A percentile compares a stretch with the other conserved stretches of the same genome.
These are phyloP conservation scores for Orbilia brochopaga DNA, from an alignment of 2,329 filamentous ascomycete species.

Conservation along the genomic window DNA sequence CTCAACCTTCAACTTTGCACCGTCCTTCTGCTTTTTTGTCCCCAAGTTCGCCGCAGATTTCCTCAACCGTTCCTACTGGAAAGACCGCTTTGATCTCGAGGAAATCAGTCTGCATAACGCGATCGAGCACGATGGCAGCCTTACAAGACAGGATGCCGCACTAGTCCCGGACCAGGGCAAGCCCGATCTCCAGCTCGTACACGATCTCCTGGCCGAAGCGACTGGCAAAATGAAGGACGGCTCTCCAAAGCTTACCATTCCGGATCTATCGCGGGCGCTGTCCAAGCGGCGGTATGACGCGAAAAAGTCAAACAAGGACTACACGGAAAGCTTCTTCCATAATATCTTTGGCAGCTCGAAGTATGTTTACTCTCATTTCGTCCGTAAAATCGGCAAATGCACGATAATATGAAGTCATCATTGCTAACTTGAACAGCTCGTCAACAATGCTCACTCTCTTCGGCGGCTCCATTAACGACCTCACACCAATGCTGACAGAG, in stretches of 20 bases:
- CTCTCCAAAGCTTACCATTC: constrained; percentile 56
- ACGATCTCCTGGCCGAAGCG: constrained; percentile 57
- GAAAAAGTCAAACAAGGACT: constrained; percentile 57
- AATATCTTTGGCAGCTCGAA: constrained; percentile 60
- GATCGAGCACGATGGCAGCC: constrained; percentile 52
- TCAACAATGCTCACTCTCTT: constrained; percentile 60
- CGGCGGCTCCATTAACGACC: constrained; percentile 57
- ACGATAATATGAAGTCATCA: not conserved
- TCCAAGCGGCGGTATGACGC: constrained; percentile 56
- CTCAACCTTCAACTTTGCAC: constrained; percentile 60
- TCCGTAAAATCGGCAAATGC: not conserved
- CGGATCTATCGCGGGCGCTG: constrained; percentile 56
- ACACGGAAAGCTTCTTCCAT: constrained; percentile 57
- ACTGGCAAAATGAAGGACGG: constrained; percentile 57
- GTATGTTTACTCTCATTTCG: constrained; percentile 52
- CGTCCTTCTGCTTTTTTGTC: constrained; percentile 54
- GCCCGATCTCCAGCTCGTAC: constrained; percentile 58
- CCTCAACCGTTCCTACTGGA: constrained; percentile 54
- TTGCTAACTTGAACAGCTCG: constrained; percentile 55
- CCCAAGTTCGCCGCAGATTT: constrained; percentile 59
- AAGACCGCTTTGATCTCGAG: constrained; percentile 51
- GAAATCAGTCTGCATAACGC: constrained; percentile 51
- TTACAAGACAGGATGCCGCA: constrained; percentile 57
- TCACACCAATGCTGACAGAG: constrained; percentile 59
- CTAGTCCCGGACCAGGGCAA: constrained; percentile 57